Evolutionary conservation across 2,329 filamentous ascomycete species (phyloP), one percentile per base, ranked within the genome.

Genomic region (Xylaria sp.): DNA sequence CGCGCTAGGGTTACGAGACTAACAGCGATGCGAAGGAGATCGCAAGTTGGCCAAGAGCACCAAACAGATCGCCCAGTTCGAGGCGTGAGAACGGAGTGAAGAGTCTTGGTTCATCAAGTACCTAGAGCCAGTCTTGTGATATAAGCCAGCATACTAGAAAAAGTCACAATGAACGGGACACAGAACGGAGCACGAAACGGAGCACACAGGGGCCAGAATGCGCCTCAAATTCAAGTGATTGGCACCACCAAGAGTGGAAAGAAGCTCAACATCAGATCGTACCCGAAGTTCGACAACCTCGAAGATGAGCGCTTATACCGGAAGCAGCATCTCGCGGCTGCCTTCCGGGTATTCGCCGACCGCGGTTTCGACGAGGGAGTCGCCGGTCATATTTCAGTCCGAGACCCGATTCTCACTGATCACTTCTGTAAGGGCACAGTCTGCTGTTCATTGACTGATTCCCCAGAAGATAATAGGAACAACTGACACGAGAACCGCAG

Each of bases 361-460:
- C 83, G 86, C 67, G 85, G 84, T 55, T 88, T 84, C 73, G 84
- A 83, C 0, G 87, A 89, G 71, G 87, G 87, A 53, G 87, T 89
- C 76, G 79, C 80, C 9, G 87, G 87, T 0, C 87, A 90, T 71
- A 89, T 90, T 61, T 82, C 78, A 5, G 83, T 89, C 0, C 79
- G 87, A 9, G 87, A 89, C 68, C 87, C 87, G 0, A 85, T 88
- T 68, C 76, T 84, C 63, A 77, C 78, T 0, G 78, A 86, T 65
- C 81, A 81, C 14, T 88, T 89, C 73, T 89, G 87, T 87, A 87
- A 14, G 61, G n/a, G 17, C 42, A 12, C n/a, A 2, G 21, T 11
- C 47, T 23, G 7, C 17, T 33, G 19, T 21, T 23, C 33, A 35
- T 3, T 42, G 15, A 25, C n/a, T n/a, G n/a, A 11, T 37, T 37